Conservation (phyloP, 2,329 filamentous ascomycete genomes). For the Diaporthe ampelina region DNA sequence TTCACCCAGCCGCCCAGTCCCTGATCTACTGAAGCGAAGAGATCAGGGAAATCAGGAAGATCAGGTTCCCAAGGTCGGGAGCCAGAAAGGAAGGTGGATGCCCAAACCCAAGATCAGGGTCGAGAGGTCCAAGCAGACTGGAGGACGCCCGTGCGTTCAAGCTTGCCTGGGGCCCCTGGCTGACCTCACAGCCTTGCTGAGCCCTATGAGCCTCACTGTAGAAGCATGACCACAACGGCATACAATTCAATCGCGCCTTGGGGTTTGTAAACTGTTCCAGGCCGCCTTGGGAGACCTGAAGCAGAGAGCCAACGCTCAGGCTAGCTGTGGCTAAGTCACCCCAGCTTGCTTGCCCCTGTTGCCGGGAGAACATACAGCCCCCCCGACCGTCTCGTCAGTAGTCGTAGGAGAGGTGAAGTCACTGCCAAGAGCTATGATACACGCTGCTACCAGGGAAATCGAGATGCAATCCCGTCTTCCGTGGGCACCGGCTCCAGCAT, state of each 20-base stretch:
- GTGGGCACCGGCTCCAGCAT: not conserved
- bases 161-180: not conserved
- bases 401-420: not conserved
- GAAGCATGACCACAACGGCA: not conserved
- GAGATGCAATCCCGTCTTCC: not conserved
- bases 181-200: not conserved
- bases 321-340: not conserved
- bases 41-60: conserved; percentile 18
- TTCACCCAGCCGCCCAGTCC: not conserved
- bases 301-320: not conserved
- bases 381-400: too few species aligned
- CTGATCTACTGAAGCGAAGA: conserved; percentile 26
- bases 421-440: conserved; percentile 22
- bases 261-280: not conserved
- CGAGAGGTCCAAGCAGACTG: not conserved
- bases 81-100: not conserved
- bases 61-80: not conserved
- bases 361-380: not conserved
- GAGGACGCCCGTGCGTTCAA: conserved; percentile 8
- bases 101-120: not conserved
- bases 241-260: not conserved
- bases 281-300: not conserved
- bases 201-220: conserved; percentile 13
- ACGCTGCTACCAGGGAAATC: not conserved
- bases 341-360: not conserved